Percentiles rank a stretch among this genome's conserved stretches.
Conservation (phyloP, 306 rosid genomes). For the Acacia melanoxylon region DNA sequence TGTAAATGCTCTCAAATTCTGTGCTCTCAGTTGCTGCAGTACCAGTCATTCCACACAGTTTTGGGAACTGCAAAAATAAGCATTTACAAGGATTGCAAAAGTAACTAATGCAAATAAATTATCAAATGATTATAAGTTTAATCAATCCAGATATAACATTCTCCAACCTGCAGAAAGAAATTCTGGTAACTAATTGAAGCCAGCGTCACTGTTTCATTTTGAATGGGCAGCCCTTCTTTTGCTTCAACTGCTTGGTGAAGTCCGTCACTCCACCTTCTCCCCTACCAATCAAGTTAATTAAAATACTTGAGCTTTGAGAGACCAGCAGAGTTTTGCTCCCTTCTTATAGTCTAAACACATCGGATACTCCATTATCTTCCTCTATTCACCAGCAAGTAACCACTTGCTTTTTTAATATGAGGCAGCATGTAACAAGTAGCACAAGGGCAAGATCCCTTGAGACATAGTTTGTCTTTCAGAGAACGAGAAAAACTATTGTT, state of each 20-base stretch:
- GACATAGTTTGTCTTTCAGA: background rate
- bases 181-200: constrained; percentile 98
- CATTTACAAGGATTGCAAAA: constrained; percentile 26
- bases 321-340: constrained; percentile 23
- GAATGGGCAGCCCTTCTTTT: constrained; percentile 93
- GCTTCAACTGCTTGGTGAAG: constrained; percentile 99
- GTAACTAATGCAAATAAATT: constrained; percentile 26
- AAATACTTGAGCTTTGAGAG: constrained; percentile 24
- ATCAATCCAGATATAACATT: constrained; percentile 29
- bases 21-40: constrained; percentile 97
- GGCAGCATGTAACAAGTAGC: constrained; percentile 13
- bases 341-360: constrained; percentile 15
- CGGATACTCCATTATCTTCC: constrained; percentile 3
- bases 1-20: constrained; percentile 98
- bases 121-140: constrained; percentile 21
- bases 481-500: background rate
- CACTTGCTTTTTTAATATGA: background rate
- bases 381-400: constrained; percentile 9
- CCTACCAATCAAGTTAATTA: constrained; percentile 51
- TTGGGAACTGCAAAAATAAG: constrained; percentile 73
- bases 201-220: constrained; percentile 93
- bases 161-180: constrained; percentile 93
- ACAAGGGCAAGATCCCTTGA: constrained; percentile 14
- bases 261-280: constrained; percentile 99
- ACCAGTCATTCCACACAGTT: constrained; percentile 99